These are phyloP conservation scores for Exophiala phaeomuriformis DNA, from an alignment of 2,329 filamentous ascomycete genomes.

Conservation along the genomic window DNA sequence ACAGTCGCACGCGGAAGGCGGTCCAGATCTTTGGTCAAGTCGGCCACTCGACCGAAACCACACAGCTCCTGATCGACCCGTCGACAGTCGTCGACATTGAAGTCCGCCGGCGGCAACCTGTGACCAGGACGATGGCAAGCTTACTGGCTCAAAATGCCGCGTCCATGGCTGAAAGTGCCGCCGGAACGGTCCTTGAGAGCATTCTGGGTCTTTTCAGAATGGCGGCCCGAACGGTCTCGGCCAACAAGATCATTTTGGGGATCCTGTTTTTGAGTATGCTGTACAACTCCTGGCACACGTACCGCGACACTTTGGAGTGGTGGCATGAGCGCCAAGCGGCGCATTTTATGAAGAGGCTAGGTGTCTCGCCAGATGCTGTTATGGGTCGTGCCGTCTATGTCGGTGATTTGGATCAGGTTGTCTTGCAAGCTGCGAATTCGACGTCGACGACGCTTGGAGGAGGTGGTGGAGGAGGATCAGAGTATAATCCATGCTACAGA, in stretches of 20 bases:
- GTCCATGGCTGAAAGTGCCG: conserved; percentile 67
- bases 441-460: too few species aligned
- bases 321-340: conserved; percentile 75
- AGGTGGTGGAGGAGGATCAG: too few species aligned
- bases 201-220: conserved; percentile 59
- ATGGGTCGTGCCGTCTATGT: conserved; percentile 86
- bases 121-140: conserved; percentile 52
- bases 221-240: conserved; percentile 60
- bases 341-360: conserved; percentile 73
- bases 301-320: conserved; percentile 67
- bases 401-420: conserved; percentile 62
- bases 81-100: conserved; percentile 47
- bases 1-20: conserved; percentile 43
- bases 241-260: conserved; percentile 65
- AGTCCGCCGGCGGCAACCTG: conserved; percentile 30
- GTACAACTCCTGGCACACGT: conserved; percentile 68
- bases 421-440: conserved; percentile 28
- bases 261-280: conserved; percentile 62
- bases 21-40: conserved; percentile 44
- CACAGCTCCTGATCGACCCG: conserved; percentile 35
- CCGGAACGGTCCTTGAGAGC: conserved; percentile 72
- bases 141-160: conserved; percentile 65
- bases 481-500: conserved; percentile 35
- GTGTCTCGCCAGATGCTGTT: conserved; percentile 66
- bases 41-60: conserved; percentile 45